phyloP scores from a whole-genome alignment of 345 rosid species.

The Moricandia moricandioides region DNA sequence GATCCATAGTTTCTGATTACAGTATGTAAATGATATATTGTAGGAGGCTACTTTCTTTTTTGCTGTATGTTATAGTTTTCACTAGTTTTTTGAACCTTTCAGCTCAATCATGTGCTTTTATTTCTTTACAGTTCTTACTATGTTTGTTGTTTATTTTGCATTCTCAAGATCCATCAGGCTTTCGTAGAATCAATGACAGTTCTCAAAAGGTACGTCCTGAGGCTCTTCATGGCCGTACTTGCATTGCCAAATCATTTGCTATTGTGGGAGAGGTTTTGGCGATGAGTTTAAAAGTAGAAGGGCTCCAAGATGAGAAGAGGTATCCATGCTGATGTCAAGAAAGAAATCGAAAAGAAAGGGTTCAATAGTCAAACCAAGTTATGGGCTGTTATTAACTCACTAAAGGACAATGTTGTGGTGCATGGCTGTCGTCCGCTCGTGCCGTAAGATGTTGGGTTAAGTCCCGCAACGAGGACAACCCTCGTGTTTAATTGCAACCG shows the following conservation, averaged over 20 bases:
- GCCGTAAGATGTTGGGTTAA: too few species aligned
- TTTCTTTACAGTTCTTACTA: not conserved
- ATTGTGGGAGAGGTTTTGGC: slow-evolving; percentile 79
- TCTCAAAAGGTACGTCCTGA: slow-evolving; percentile 61
- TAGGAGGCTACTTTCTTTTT: too few species aligned
- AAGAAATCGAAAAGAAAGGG: slow-evolving; percentile 83
- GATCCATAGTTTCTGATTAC: too few species aligned
- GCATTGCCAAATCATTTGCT: slow-evolving; percentile 78
- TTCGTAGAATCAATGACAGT: slow-evolving; percentile 47
- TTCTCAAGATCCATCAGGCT: slow-evolving; percentile 7
- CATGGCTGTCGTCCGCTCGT: too few species aligned
- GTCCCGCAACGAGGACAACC: too few species aligned
- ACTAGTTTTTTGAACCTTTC: too few species aligned
- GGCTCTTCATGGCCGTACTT: slow-evolving; percentile 70
- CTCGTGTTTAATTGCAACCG: too few species aligned
- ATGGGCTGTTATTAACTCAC: slow-evolving; percentile 61
- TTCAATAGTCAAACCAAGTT: slow-evolving; percentile 56
- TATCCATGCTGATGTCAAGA: slow-evolving; percentile 59
- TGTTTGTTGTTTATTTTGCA: not conserved
- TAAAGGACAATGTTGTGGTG: slow-evolving; percentile 55
- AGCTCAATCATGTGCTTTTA: too few species aligned
- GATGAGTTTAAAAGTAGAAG: slow-evolving; percentile 76
- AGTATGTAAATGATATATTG: too few species aligned
- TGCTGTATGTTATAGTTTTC: too few species aligned
- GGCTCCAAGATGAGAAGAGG: slow-evolving; percentile 84